Base-by-base conservation (phyloP, 805 yeast species). In the Kodamaea sagamina region DNA sequence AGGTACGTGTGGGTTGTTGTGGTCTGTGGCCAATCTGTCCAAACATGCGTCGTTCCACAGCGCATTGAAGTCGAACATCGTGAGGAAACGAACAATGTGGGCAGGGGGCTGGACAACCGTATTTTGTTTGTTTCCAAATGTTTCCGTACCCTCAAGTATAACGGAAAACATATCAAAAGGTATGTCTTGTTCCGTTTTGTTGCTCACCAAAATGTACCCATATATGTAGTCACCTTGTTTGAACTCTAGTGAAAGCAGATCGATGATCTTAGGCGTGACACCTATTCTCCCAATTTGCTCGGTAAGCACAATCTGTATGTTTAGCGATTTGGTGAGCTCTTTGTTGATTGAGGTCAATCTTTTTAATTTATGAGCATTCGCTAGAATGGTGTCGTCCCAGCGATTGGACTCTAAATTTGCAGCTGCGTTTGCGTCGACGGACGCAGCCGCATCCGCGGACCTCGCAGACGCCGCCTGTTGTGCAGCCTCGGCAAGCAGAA, bases 1-100 rank as follows among this genome's bases (percentile, higher is more conserved):
- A 38, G 59, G 56, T 35, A 50, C 26, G 45, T 62, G 54, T 1
- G 72, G 72, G 46, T 62, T 47, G 32, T 55, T 46, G 47, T 64
- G 48, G 31, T 68, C 72, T 1, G 61, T 52, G 12, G 55, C 41
- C 31, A 68, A 55, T 18, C 72, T 45, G 49, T 65, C 66, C 11
- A 68, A 47, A 35, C 43, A 50, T 0, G 61, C 67, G 47, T 61
- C 67, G 46, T 61, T 66, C 72, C 72, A 69, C 12, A 68, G 64
- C 1, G 73, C 75, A 36, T 62, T 62, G 48, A 67, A 68, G 44
- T 69, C 75, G 50, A 63, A 67, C 75, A 69, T 68, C 36, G 60
- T 63, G 36, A 69, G 50, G 44, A 66, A 66, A 39, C 61, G 56
- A 11, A 47, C 47, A 12, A 67, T 44, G 18, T 52, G 52, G 6